These are phyloP conservation scores for Crithidia expoeki DNA, from an alignment of 208 protist species.

Conservation along the genomic window DNA sequence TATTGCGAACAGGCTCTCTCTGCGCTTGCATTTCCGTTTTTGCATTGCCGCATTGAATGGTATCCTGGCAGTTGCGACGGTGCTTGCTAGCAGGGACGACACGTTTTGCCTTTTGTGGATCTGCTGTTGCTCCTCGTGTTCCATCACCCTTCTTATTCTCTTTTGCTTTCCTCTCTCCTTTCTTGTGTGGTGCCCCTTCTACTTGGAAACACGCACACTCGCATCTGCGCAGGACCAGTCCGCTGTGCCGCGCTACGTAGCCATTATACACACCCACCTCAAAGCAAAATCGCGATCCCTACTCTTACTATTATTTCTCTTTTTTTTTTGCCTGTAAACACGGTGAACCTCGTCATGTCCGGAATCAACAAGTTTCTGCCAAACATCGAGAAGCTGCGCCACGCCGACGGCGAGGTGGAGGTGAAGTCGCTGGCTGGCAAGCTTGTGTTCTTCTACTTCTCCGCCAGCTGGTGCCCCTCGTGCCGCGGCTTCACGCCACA, in stretches of 20 bases:
- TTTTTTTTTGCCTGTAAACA: background rate
- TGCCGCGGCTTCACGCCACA: no score
- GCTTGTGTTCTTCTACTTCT: constrained; percentile 90
- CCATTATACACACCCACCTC: background rate
- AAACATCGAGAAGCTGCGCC: background rate
- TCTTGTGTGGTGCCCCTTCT: no score
- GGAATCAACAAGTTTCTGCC: constrained; percentile 17
- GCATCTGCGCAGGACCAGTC: no score
- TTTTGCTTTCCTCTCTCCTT: background rate
- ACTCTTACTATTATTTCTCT: background rate
- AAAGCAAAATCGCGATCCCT: background rate
- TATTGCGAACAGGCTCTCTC: background rate
- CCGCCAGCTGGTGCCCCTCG: constrained; percentile 93
- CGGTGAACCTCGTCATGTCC: no score
- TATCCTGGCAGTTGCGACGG: no score
- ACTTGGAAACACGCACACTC: no score
- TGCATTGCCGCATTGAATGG: no score
- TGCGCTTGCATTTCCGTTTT: background rate
- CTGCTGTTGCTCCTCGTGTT: background rate
- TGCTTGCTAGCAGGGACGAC: no score
- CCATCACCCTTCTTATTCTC: no score
- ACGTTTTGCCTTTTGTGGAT: background rate
- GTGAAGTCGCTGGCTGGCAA: constrained; percentile 53
- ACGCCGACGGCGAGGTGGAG: constrained; percentile 14
- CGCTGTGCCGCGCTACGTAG: background rate